These are phyloP conservation scores for Pseudofabraea citricarpa DNA, from an alignment of 2,329 filamentous ascomycete species.

Conservation along the genomic window DNA sequence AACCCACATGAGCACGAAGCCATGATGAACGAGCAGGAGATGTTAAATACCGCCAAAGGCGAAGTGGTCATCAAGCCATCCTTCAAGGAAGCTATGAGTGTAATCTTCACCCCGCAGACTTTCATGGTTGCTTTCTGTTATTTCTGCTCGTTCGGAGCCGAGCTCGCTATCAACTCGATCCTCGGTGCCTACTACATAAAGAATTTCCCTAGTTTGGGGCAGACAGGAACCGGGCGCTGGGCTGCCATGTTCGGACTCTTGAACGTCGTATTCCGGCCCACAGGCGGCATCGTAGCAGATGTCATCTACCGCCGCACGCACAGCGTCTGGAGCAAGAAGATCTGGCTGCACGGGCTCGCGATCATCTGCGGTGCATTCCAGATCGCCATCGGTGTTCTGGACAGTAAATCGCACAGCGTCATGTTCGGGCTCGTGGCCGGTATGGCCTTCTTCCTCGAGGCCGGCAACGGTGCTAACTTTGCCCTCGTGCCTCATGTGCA, in stretches of 20 bases:
- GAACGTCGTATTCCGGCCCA: constrained; percentile 62
- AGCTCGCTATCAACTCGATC: constrained; percentile 58
- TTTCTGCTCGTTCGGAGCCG: constrained; percentile 57
- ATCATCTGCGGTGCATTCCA: constrained; percentile 54
- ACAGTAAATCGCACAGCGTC: constrained; percentile 56
- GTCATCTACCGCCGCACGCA: constrained; percentile 24
- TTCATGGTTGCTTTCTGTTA: constrained; percentile 52
- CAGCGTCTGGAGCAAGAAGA: constrained; percentile 60
- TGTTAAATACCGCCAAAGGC: constrained; percentile 48
- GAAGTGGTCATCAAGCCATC: constrained; percentile 54
- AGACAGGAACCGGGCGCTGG: constrained; percentile 54
- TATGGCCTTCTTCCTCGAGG: constrained; percentile 78
- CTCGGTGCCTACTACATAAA: constrained; percentile 54
- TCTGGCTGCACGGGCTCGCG: constrained; percentile 50
- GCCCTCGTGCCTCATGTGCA: constrained; percentile 83
- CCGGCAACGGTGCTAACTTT: constrained; percentile 82
- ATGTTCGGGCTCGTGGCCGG: constrained; percentile 76
- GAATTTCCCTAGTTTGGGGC: constrained; percentile 52
- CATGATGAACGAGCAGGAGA: constrained; percentile 43
- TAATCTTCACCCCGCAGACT: constrained; percentile 50
- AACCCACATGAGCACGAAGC: constrained; percentile 38
- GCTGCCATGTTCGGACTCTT: constrained; percentile 73
- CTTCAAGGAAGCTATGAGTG: constrained; percentile 38
- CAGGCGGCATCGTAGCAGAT: constrained; percentile 56
- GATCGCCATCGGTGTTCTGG: constrained; percentile 56